Base-by-base conservation (phyloP, 176 grass and related monocot species). In the Areca catechu region DNA sequence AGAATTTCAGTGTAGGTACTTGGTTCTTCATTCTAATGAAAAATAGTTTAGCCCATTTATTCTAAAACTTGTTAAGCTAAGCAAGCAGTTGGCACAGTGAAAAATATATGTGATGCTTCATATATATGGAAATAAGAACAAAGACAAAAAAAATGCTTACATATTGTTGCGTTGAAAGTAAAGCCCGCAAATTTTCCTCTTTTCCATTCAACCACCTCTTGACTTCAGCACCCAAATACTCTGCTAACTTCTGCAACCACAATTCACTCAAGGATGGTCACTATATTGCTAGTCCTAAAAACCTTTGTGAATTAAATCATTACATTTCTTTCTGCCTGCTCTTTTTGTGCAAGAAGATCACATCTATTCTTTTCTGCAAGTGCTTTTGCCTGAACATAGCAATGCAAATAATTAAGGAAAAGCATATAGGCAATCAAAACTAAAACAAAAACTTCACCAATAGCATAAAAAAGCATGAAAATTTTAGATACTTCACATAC, bases 121-220 rank as follows among this genome's bases (percentile, higher is more conserved):
- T 43, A 43, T 12, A 43, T 43, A 10, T 43, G 9, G 34, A 14
- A 43, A 12, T 12, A 43, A 68, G 15, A 47, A 47, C 24, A 53
- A 48, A 18, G 22, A 67, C 67, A n/a, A 28, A 24, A 18, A 74
- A 77, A 77, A 58, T 62, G 24, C 74, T 15, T 83, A 98, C 93
- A 83, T 98, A 98, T 85, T 98, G 93, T 52, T 92, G 73, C 50
- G 93, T 98, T 18, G 93, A 98, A 15, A 98, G 58, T 75, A 98
- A 75, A 24, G 93, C 93, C 65, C 93, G 93, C 24, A 98, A 70
- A 76, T 98, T 98, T 83, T 84, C 93, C 85, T 98, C 84, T 84
- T 98, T 98, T 67, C 93, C 93, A 68, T 79, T 92, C 69, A 84
- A 98, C 93, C 93, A 98, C 80, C 93, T 75, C 81, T 88, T 98